Evolutionary conservation across 805 yeast species (phyloP), one percentile per base, ranked within the genome.

Genomic region (Suhomyces xylopsoci): DNA sequence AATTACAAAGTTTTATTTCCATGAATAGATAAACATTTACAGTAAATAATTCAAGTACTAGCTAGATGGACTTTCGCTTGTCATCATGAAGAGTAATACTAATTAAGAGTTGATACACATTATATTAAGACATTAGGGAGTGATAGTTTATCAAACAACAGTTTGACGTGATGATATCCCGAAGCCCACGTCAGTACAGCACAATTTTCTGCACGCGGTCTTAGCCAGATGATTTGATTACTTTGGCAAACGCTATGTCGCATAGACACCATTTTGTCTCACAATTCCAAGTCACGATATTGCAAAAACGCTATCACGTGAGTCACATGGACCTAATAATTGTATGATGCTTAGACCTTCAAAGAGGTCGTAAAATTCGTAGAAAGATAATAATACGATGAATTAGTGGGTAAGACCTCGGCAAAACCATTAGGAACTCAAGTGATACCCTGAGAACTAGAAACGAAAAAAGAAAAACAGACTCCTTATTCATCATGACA

Each of bases 401-500:
- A 38, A 38, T 38, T 38, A 17, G 42, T 17, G 24, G 24, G 42
- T 7, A 26, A 26, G 28, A 26, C 20, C 42, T 9, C n/a, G 20
- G 42, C 42, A 38, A 38, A 14, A 38, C 24, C 42, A 19, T 38
- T 7, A 38, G n/a, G 22, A 38, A 17, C 20, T 38, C 24, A 38
- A 19, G 24, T 17, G 22, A 38, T 17, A 38, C 42, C 42, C 22
- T 38, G 22, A 12, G 42, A 38, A 38, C 24, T 17, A 38, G 20
- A 17, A 9, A 19, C 20, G 42, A 38, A 19, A 17, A 38, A 19
- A 38, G 7, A 28, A 38, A 19, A 17, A 17, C 22, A 38, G 17
- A 19, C 42, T 15, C 42, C 14, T 10, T 17, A 19, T 38, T 17
- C 42, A 38, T 38, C 22, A 71, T 71, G 76, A 57, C 74, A 15